phyloP scores from a whole-genome alignment of 1,284 basidiomycete species.

The Ganoderma sinense region DNA sequence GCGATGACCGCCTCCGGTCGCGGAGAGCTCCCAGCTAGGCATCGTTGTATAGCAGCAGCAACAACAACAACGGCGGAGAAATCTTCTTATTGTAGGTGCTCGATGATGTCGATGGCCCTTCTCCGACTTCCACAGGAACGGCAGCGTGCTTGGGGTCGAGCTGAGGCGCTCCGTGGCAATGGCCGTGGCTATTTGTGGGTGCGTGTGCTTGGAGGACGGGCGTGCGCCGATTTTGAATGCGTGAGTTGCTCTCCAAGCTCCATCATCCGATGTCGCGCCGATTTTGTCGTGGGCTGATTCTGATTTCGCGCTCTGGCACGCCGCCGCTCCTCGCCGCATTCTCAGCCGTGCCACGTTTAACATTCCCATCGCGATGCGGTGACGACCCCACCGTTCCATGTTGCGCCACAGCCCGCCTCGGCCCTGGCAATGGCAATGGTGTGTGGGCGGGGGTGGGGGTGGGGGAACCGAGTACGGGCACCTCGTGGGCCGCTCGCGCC shows the following conservation, averaged over 20 bases:
- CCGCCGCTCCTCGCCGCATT: too few relatives aligned
- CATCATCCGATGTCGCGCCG: neutral
- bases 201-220: neutral
- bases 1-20: neutral
- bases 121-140: neutral
- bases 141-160: neutral
- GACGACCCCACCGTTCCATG: neutral
- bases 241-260: neutral
- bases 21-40: neutral
- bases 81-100: neutral
- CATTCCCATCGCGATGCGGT: neutral
- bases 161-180: neutral
- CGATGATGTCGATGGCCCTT: neutral
- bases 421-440: neutral
- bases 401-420: neutral
- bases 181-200: neutral
- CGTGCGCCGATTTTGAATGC: conserved; percentile 1
- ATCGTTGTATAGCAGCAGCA: neutral
- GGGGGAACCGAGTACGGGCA: neutral
- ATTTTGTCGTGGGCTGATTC: neutral
- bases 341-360: neutral
- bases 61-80: neutral
- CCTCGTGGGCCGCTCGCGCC: neutral
- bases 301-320: neutral
- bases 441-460: neutral